Evolutionary conservation across 441 rosid species (phyloP), one percentile per base, ranked within the genome.

Genomic region (Gossypium armourianum): DNA sequence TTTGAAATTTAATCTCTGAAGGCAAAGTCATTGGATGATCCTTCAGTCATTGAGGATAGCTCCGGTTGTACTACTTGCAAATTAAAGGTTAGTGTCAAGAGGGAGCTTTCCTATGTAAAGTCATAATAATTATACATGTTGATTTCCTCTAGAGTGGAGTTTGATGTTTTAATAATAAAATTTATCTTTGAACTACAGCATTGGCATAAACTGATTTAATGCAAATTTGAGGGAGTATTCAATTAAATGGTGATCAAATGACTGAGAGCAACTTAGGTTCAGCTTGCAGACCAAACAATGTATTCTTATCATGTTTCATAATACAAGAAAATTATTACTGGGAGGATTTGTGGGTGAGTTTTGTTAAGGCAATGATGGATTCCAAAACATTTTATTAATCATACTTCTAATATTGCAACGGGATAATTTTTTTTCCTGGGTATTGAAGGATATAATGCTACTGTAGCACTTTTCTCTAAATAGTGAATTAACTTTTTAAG

Each of bases 1-100:
- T 63, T 16, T 76, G 73, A 66, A 54, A 57, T 73, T 78, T 74
- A 73, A 69, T 65, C 40, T 76, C 36, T 47, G 75, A 55, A 91
- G 99, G 88, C 53, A 29, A 80, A 82, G 63, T 75, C 79, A 69
- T 78, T 78, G 36, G 85, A 82, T 20, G 63, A 60, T 75, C 71
- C 74, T 67, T 66, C 75, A 49, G 79, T 83, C 36, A 74, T 70
- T 74, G 82, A 78, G 52, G 84, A 79, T 72, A 78, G 79, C 77
- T 77, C 81, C 70, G 84, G 77, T 55, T 82, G 86, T 58, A 77
- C 81, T 73, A 55, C 77, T 77, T 84, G 94, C 85, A 84, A 86
- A 80, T 80, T 92, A 70, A 94, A 88, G 97, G 97, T 80, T 64
- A 78, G 84, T 75, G 62, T 71, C 76, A 58, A 57, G 70, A 72